Conservation (phyloP, 176 grass and related monocot genomes). For the Paspalum notatum region DNA sequence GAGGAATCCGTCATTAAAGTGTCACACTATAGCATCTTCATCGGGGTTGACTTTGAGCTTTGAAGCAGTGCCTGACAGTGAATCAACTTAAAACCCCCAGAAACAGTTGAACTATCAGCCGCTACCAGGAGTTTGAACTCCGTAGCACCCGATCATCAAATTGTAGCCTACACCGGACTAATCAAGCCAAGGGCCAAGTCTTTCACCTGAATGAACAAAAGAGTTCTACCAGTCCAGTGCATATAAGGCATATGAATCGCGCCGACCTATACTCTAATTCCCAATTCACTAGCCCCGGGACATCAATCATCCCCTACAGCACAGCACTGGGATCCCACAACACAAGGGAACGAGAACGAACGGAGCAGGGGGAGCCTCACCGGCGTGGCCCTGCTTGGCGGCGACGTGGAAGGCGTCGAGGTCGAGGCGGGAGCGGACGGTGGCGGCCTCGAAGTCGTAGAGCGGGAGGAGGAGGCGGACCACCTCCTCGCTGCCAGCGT, state of each 20-base stretch:
- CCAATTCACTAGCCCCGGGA: background rate
- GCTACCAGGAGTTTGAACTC: background rate
- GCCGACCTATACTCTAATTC: background rate
- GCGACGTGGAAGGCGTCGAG: constrained; percentile 94
- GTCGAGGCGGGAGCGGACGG: constrained; percentile 81
- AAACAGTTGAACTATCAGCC: background rate
- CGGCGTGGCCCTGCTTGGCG: constrained; percentile 81
- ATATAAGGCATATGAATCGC: background rate
- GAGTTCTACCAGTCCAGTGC: background rate
- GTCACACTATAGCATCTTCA: background rate
- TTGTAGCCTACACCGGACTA: background rate
- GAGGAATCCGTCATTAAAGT: background rate
- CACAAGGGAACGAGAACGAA: background rate
- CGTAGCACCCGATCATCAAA: background rate
- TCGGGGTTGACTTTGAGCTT: background rate
- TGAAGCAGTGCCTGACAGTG: background rate
- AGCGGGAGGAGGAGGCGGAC: constrained; percentile 70
- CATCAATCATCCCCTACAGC: background rate
- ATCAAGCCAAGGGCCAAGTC: background rate
- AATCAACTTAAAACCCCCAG: background rate
- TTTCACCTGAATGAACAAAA: background rate
- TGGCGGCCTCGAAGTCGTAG: constrained; percentile 66
- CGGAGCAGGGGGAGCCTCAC: constrained; percentile 37
- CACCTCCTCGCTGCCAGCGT: constrained; percentile 73
- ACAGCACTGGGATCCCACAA: background rate